Percentiles rank a stretch among this genome's conserved stretches.
phyloP scores from a whole-genome alignment of 106 monocot genomes.

The Platanthera guangdongensis region DNA sequence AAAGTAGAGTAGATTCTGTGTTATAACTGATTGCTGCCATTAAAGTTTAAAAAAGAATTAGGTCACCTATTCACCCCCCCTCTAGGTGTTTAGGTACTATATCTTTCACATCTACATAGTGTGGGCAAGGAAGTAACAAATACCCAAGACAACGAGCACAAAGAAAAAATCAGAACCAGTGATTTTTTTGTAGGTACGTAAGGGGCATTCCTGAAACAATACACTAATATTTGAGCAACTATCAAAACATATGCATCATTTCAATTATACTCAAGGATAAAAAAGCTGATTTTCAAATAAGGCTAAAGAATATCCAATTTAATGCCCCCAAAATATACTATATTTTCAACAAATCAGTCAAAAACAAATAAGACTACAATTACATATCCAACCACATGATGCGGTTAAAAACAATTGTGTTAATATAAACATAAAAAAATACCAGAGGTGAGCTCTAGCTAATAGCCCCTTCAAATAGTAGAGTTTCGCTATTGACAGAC shows the following conservation, averaged over 20 bases:
- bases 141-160: constrained; percentile 78
- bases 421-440: not conserved
- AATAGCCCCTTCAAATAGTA: too few species aligned
- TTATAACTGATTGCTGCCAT: too few species aligned
- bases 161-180: constrained; percentile 69
- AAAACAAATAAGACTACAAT: not conserved
- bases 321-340: not conserved
- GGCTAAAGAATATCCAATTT: not conserved
- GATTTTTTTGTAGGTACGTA: constrained; percentile 89
- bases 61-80: too few species aligned
- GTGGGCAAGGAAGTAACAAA: not conserved
- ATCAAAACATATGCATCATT: not conserved
- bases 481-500: too few species aligned
- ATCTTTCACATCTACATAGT: not conserved
- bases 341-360: not conserved
- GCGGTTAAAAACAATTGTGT: not conserved
- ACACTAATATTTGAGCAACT: too few species aligned
- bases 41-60: too few species aligned
- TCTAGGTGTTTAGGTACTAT: too few species aligned
- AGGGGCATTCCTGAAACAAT: constrained; percentile 84
- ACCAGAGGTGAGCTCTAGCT: too few species aligned
- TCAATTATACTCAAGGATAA: not conserved
- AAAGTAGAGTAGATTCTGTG: too few species aligned
- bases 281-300: not conserved
- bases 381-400: not conserved